These are phyloP conservation scores for Nakazawaea ambrosiae DNA, from an alignment of 805 yeast genomes.

Conservation along the genomic window DNA sequence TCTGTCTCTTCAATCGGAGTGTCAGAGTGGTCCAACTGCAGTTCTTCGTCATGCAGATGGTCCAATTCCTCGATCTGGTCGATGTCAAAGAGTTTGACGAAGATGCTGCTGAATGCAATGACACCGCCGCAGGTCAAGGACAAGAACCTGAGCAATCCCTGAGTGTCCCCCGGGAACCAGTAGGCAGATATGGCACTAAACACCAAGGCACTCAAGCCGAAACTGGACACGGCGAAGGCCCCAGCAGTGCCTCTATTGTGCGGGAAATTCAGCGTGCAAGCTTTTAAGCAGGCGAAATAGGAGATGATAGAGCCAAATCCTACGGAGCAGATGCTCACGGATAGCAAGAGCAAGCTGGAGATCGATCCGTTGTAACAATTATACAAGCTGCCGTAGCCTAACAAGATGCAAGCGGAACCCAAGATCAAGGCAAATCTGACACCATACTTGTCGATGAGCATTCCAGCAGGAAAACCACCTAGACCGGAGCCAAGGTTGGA, in stretches of 20 bases:
- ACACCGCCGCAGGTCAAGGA: constrained; percentile 42
- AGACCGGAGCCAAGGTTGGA: constrained; percentile 58
- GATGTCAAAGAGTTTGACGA: constrained; percentile 30
- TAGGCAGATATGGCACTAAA: constrained; percentile 52
- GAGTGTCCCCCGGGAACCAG: constrained; percentile 45
- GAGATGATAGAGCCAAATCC: constrained; percentile 63
- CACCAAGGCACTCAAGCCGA: constrained; percentile 64
- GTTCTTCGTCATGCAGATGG: constrained; percentile 3
- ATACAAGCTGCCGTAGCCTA: constrained; percentile 48
- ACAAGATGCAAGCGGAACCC: constrained; percentile 48
- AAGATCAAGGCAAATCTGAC: constrained; percentile 44
- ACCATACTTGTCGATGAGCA: constrained; percentile 55
- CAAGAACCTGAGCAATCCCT: constrained; percentile 49
- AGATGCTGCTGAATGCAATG: constrained; percentile 37
- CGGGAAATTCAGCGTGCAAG: constrained; percentile 61
- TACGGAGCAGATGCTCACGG: constrained; percentile 42
- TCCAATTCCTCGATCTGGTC: constrained; percentile 17
- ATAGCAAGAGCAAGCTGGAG: constrained; percentile 33
- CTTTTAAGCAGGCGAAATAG: constrained; percentile 52
- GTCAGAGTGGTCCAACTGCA: no score
- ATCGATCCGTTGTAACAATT: constrained; percentile 34
- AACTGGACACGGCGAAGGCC: constrained; percentile 60
- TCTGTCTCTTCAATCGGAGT: background rate
- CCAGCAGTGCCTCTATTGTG: constrained; percentile 64
- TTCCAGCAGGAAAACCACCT: constrained; percentile 68